Evolutionary conservation across 2,329 filamentous ascomycete genomes (phyloP).

Genomic region (Pseudogymnoascus sp.): DNA sequence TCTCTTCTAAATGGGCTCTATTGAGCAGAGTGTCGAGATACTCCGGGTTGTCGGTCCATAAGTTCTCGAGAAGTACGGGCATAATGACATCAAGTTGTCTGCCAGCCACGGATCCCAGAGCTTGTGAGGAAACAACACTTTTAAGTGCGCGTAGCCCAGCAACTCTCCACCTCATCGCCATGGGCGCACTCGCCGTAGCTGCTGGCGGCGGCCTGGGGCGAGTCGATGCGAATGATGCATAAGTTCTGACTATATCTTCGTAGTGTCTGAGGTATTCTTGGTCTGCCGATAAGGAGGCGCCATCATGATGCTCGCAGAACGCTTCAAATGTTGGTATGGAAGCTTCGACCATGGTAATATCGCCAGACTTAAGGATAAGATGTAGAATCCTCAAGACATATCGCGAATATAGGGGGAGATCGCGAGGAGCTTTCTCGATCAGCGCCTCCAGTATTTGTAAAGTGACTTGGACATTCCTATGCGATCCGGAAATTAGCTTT

Average conservation of each 20-base stretch:
- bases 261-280: constrained; percentile 76
- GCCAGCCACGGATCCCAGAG: constrained; percentile 64
- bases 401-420: constrained; percentile 79
- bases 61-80: constrained; percentile 77
- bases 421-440: constrained; percentile 86
- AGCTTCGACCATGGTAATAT: constrained; percentile 88
- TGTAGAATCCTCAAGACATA: constrained; percentile 79
- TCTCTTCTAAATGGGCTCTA: constrained; percentile 61
- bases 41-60: constrained; percentile 67
- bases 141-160: constrained; percentile 70
- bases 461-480: constrained; percentile 85
- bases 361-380: constrained; percentile 72
- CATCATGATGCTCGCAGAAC: constrained; percentile 84
- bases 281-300: constrained; percentile 75
- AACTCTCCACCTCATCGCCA: constrained; percentile 70
- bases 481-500: background rate
- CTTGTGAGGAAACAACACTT: constrained; percentile 71
- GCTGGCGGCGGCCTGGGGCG: constrained; percentile 42
- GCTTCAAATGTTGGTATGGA: constrained; percentile 78
- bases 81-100: constrained; percentile 72
- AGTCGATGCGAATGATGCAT: constrained; percentile 71
- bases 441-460: constrained; percentile 85
- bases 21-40: constrained; percentile 60
- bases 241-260: constrained; percentile 69
- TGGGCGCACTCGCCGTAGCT: constrained; percentile 55